phyloP scores from a whole-genome alignment of 352 stramenopile species.

The Phytopythium mirpurense region DNA sequence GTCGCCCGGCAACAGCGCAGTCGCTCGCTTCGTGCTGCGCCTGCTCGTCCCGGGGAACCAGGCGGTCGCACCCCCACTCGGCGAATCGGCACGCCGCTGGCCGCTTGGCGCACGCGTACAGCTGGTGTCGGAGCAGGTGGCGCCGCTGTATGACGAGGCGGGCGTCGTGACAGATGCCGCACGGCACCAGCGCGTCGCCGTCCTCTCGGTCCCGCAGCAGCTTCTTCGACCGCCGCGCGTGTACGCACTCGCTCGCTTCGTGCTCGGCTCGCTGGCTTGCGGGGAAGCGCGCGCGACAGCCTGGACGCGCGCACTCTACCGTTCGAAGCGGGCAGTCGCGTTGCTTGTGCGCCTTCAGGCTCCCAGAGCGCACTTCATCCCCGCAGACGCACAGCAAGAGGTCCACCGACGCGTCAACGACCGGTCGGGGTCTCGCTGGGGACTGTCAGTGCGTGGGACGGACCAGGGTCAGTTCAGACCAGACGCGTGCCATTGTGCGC shows the following conservation, averaged over 20 bases:
- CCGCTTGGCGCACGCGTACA: conserved; percentile 43
- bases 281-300: conserved; percentile 32
- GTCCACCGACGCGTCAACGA: conserved; percentile 13
- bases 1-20: conserved; percentile 40
- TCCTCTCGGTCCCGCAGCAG: conserved; percentile 34
- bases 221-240: conserved; percentile 24
- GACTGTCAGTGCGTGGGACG: not conserved
- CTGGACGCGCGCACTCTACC: conserved; percentile 36
- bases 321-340: conserved; percentile 32
- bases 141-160: conserved; percentile 25
- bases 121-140: conserved; percentile 33
- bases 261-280: conserved; percentile 25
- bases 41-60: conserved; percentile 30
- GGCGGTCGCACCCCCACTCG: conserved; percentile 39
- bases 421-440: not conserved
- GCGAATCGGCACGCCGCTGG: conserved; percentile 39
- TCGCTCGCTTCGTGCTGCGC: conserved; percentile 29
- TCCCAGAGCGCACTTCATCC: conserved; percentile 32
- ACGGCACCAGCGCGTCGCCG: conserved; percentile 31
- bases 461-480: no score
- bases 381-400: conserved; percentile 44
- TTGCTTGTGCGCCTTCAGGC: conserved; percentile 31
- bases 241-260: conserved; percentile 32
- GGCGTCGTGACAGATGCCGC: conserved; percentile 31
- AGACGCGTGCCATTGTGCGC: no score